These are phyloP conservation scores for Chrysanthemum makinoi DNA, from an alignment of 129 eudicot species.

Conservation along the genomic window DNA sequence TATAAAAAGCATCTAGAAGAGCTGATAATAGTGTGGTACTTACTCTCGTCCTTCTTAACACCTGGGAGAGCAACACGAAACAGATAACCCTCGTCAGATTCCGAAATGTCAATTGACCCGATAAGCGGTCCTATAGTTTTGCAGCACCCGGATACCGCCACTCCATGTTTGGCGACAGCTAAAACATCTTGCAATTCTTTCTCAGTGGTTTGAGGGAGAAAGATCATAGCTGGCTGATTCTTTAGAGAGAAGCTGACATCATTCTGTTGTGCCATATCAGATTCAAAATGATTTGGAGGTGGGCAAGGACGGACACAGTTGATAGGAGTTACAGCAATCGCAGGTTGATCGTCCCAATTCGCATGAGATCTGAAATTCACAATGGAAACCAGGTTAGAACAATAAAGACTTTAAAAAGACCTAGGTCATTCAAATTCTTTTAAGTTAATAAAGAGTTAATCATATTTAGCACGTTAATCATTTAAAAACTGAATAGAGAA, in stretches of 20 bases:
- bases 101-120: slow-evolving; percentile 44
- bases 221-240: slow-evolving; percentile 55
- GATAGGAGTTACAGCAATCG: slow-evolving; percentile 50
- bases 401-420: neutral
- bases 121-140: slow-evolving; percentile 43
- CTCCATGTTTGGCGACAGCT: slow-evolving; percentile 41
- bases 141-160: slow-evolving; percentile 67
- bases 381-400: neutral
- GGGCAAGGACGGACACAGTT: slow-evolving; percentile 30
- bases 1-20: no score
- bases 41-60: slow-evolving; percentile 60
- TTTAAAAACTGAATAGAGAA: neutral
- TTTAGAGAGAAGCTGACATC: neutral
- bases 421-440: neutral
- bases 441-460: neutral
- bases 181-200: slow-evolving; percentile 50
- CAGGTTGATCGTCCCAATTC: slow-evolving; percentile 27
- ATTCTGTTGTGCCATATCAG: no score
- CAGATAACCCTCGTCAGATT: slow-evolving; percentile 52
- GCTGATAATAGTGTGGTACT: slow-evolving; percentile 24
- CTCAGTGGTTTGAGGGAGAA: slow-evolving; percentile 48
- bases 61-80: slow-evolving; percentile 89
- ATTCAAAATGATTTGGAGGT: no score
- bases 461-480: no score
- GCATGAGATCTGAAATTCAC: slow-evolving; percentile 32